Evolutionary conservation across 2,329 filamentous ascomycete genomes (phyloP), one percentile per base, ranked within the genome.

Genomic region (Ceratocystis smalleyi): DNA sequence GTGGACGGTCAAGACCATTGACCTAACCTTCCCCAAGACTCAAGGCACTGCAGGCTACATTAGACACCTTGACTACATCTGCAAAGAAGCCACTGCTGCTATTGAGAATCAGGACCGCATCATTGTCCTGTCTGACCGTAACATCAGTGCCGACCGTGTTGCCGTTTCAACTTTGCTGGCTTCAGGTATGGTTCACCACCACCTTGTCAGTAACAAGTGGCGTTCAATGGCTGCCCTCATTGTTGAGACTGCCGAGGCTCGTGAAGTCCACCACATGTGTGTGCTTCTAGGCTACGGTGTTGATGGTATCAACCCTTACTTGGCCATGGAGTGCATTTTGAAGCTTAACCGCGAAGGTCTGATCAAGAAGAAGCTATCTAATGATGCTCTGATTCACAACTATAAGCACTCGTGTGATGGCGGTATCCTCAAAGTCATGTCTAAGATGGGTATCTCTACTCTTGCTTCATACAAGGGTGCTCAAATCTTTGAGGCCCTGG

Each of bases 391-490:
- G 65, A 91, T 96, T 69, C 85, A 87, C 71, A 97, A 97, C 78
- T 97, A 96, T 81, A 95, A 95, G 78, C 89, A 95, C 75, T 96
- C 92, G 68, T 92, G 89, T 71, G 91, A 96, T 70, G 92, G 92
- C 72, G 92, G 92, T 77, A 96, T 97, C 68, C 80, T 97, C 68
- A 97, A 97, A 77, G 92, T 97, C 74, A 97, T 97, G 92, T 94
- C 88, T 75, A 97, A 97, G 81, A 97, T 97, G 92, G 92, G 92
- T 78, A 97, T 97, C 68, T 96, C 92, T 5, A 97, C 92, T 40
- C 80, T 97, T 57, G 90, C 92, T 72, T 92, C 88, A 69, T 97
- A 97, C 80, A 97, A 97, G 80, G 92, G 92, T 72, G 92, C 92
- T 64, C 92, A 97, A 78, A 97, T 97, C 68, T 97, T 96, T 70